Evolutionary conservation across 1,139 yeast genomes (phyloP).

Genomic region (Candida tetrigidarum): DNA sequence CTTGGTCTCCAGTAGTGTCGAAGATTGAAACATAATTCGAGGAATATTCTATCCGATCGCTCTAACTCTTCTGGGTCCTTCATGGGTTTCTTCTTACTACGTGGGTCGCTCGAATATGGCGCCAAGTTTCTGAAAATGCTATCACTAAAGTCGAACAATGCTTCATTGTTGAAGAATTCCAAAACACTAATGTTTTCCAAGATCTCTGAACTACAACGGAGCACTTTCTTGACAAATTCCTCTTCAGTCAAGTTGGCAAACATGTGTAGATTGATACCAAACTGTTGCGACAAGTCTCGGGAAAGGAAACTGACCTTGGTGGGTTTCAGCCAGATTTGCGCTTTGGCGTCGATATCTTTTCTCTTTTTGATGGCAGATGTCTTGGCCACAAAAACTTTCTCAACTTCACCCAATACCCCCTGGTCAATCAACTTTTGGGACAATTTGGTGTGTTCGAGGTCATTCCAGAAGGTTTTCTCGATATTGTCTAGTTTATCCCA

Average conservation of each 20-base stretch:
- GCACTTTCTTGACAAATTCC: constrained; percentile 64
- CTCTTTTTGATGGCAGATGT: constrained; percentile 49
- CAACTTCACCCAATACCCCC: constrained; percentile 83
- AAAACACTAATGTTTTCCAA: constrained; percentile 70
- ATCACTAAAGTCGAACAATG: constrained; percentile 71
- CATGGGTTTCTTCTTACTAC: constrained; percentile 44
- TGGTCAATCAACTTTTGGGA: constrained; percentile 60
- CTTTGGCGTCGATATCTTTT: constrained; percentile 21
- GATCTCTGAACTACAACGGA: constrained; percentile 74
- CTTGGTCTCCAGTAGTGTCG: constrained; percentile 86
- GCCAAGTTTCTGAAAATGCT: constrained; percentile 65
- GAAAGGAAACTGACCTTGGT: constrained; percentile 67
- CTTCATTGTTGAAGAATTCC: constrained; percentile 81
- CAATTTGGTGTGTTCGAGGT: constrained; percentile 49
- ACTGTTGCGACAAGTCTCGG: constrained; percentile 79
- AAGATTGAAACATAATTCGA: constrained; percentile 78
- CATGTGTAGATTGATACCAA: constrained; percentile 90
- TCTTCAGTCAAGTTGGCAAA: constrained; percentile 66
- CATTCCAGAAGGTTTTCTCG: constrained; percentile 83
- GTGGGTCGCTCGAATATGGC: constrained; percentile 69
- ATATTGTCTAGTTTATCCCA: constrained; percentile 85
- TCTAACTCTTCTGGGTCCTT: constrained; percentile 68
- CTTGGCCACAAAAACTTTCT: constrained; percentile 72
- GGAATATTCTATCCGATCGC: constrained; percentile 78
- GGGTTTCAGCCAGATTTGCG: constrained; percentile 26